Percentiles rank a stretch among this genome's conserved stretches.
phyloP scores from a whole-genome alignment of 257 asterid genomes.

The Solanum rostratum region DNA sequence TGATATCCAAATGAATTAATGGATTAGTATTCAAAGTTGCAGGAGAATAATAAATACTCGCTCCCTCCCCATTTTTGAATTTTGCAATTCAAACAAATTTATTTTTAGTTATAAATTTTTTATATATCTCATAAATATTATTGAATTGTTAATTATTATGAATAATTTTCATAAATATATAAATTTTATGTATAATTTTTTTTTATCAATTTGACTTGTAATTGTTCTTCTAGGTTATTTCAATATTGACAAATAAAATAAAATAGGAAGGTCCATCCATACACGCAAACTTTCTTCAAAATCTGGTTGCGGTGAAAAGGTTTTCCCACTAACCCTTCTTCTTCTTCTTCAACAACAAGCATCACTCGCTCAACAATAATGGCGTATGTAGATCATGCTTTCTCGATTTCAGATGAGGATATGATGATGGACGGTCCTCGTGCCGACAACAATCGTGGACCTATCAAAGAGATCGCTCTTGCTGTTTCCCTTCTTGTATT shows the following conservation, averaged over 20 bases:
- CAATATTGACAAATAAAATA: background rate
- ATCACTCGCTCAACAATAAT: no score
- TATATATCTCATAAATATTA: no score
- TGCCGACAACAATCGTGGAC: conserved; percentile 65
- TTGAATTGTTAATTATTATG: no score
- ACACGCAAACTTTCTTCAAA: background rate
- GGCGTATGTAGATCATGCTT: conserved; percentile 98
- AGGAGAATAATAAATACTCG: no score
- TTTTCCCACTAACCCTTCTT: background rate
- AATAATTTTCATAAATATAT: no score
- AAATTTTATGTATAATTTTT: no score
- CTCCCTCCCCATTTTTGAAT: no score
- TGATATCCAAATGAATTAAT: background rate
- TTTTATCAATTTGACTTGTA: no score
- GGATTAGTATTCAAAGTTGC: background rate
- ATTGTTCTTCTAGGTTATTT: background rate
- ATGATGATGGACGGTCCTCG: conserved; percentile 82
- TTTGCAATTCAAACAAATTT: no score
- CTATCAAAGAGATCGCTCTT: conserved; percentile 93
- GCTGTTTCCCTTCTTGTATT: conserved; percentile 80
- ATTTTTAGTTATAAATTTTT: no score
- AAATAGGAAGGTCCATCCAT: background rate
- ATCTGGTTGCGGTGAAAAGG: background rate
- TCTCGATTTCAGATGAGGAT: conserved; percentile 96
- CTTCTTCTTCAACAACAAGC: background rate